Evolutionary conservation across 2,329 filamentous ascomycete genomes (phyloP), one percentile per base, ranked within the genome.

Genomic region (Onygena corvina): DNA sequence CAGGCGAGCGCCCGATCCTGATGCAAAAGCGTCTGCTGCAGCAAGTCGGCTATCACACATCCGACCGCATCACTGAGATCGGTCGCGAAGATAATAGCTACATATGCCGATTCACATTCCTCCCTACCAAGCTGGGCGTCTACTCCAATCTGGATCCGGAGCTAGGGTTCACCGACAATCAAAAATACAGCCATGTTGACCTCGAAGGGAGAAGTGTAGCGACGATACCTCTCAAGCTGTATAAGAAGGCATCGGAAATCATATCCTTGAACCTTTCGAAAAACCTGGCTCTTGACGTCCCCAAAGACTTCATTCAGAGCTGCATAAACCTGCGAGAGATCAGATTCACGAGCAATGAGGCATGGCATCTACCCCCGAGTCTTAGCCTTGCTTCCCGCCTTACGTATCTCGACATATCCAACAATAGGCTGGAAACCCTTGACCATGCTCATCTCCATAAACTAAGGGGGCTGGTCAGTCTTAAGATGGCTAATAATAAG

Each of bases 31-130:
- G 82, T 44, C 74, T 98, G 14, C 71, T 98, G 14, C 84, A 94
- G 65, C 88, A 95, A 67, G 84, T 90, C 48, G 92, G 92, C 7
- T 98, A 96, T 61, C 82, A 86, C 50, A 81, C 87, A 27, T 79
- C 79, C 50, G 92, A 98, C 65, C 81, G 80, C 33, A 80, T 98
- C 40, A 90, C 95, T 63, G 92, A 96, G 54, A 79, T 98, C 47
- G 92, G 92, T 23, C 81, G 92, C 50, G 92, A 98, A 66, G 92
- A 98, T 70, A 94, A 96, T 65, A 93, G 89, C 63, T 98, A 96
- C 59, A 76, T 98, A 9, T 94, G 89, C 62, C 85, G 92, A 4
- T 96, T 98, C 69, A 87, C 92, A 52, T 98, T 98, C 66, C 73
- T 95, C 51, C 89, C 90, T 12, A 83, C 85, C 16, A 86, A 90